Conservation (phyloP, 805 yeast genomes). For the Yamadazyma olivae region DNA sequence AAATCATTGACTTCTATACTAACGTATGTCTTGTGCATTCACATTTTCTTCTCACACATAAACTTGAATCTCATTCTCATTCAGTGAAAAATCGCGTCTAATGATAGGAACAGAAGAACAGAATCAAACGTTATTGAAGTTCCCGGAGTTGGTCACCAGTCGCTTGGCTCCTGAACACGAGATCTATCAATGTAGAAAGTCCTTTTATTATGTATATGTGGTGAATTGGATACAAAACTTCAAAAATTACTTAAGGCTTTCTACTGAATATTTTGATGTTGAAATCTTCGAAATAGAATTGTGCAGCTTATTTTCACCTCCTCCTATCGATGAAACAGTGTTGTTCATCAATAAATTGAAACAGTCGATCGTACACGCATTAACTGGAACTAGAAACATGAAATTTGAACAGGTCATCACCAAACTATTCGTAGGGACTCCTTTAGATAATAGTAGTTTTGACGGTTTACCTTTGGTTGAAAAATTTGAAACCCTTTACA, state of each 20-base stretch:
- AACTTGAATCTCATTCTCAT: no score
- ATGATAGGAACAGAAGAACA: neutral
- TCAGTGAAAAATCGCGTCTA: no score
- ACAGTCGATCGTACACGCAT: slow-evolving; percentile 35
- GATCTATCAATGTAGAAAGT: slow-evolving; percentile 13
- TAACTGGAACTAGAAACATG: slow-evolving; percentile 29
- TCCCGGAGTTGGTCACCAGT: neutral
- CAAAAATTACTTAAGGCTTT: slow-evolving; percentile 49
- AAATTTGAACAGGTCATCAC: slow-evolving; percentile 11
- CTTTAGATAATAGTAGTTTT: slow-evolving; percentile 26
- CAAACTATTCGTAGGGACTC: slow-evolving; percentile 8
- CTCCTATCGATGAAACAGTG: slow-evolving; percentile 31
- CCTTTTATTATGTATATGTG: slow-evolving; percentile 23
- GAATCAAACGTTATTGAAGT: neutral
- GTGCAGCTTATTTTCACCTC: slow-evolving; percentile 31
- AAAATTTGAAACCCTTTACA: slow-evolving; percentile 48
- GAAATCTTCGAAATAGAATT: slow-evolving; percentile 64
- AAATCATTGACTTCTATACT: no score
- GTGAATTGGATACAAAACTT: slow-evolving; percentile 57
- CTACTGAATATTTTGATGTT: slow-evolving; percentile 52
- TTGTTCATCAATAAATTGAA: slow-evolving; percentile 44
- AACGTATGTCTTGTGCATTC: no score
- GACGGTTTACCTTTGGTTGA: slow-evolving; percentile 39
- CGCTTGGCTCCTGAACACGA: slow-evolving; percentile 11
- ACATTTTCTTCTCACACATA: no score